Evolutionary conservation across 1,284 basidiomycete species (phyloP), one percentile per base, ranked within the genome.

Genomic region (Mycosarcoma maydis): DNA sequence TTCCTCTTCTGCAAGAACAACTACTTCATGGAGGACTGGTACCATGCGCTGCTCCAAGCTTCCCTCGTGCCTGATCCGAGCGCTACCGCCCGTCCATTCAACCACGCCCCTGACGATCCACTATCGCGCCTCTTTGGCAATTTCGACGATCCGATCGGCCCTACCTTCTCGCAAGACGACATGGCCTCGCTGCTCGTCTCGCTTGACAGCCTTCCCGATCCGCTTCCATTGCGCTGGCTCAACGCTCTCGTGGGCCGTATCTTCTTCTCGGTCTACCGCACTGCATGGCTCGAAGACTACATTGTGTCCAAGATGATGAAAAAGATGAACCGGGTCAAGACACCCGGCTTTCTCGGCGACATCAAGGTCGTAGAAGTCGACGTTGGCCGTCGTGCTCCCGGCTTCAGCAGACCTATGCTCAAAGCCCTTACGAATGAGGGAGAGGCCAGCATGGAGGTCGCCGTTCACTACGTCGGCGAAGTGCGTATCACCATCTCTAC

Each of bases 151-250:
- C 4, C 85, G 89, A 78, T 82, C 47, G 82, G 85, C 22, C 64
- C 73, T 2, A 86, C 95, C 26, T 98, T 94, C 84, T 85, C 86
- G 47, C 85, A 88, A 3, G 83, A 85, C 6, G 92, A 96, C 82
- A 96, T 98, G 92, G 86, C 88, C 42, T 85, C 87, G 66, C 86
- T 98, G 30, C 89, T 97, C 45, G 84, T 89, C 13, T 91, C 89
- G 2, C 86, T 98, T 60, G 94, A 97, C 84, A 89, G 90, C 66
- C 90, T 93, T 76, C 91, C 94, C 3, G 95, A 98, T 80, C 90
- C 94, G 43, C 94, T 97, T 56, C 93, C 93, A 1, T 91, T 94
- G 86, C 89, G 94, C 16, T 98, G 96, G 95, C 86, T 97, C 48
- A 98, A 98, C 77, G 95, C 93, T 0, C 84, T 98, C 48, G 82